Evolutionary conservation across 352 stramenopile species (phyloP).

Genomic region (Phytophthora cactorum): DNA sequence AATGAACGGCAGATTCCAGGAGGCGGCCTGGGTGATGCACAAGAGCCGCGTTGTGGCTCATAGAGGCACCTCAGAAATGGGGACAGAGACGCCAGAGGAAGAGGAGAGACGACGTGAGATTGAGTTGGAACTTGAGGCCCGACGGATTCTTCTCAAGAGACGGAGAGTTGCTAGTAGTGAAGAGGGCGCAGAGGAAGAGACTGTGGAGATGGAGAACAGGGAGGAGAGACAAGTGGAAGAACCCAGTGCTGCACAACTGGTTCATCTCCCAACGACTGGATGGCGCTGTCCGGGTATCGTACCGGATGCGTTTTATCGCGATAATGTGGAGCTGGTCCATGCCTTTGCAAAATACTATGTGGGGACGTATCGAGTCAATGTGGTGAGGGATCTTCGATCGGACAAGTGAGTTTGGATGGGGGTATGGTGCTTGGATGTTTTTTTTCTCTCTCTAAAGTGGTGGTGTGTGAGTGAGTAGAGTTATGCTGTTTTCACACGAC

Average conservation of each 20-base stretch:
- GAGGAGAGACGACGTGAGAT: slow-evolving; percentile 18
- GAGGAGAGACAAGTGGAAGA: not conserved
- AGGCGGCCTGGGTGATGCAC: slow-evolving; percentile 70
- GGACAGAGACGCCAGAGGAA: slow-evolving; percentile 19
- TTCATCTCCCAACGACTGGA: slow-evolving; percentile 58
- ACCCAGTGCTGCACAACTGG: slow-evolving; percentile 9
- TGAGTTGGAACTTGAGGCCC: slow-evolving; percentile 17
- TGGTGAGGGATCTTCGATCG: slow-evolving; percentile 66
- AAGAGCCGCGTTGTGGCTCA: slow-evolving; percentile 70
- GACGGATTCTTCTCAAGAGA: slow-evolving; percentile 16
- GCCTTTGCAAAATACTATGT: slow-evolving; percentile 78
- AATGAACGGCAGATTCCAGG: slow-evolving; percentile 74
- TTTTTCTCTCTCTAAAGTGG: not conserved
- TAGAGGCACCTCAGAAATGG: slow-evolving; percentile 4
- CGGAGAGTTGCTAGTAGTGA: slow-evolving; percentile 18
- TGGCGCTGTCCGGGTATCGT: slow-evolving; percentile 71
- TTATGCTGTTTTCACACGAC: slow-evolving; percentile 76
- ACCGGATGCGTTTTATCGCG: slow-evolving; percentile 57
- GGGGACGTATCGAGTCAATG: slow-evolving; percentile 63
- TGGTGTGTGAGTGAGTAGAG: slow-evolving; percentile 34
- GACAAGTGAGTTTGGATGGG: slow-evolving; percentile 50
- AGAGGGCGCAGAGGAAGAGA: slow-evolving; percentile 12
- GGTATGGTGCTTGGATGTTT: not conserved
- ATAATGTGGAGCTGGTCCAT: slow-evolving; percentile 57
- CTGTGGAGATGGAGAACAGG: slow-evolving; percentile 5